Base-by-base conservation (phyloP, 2,329 filamentous ascomycete genomes). In the Epichloe uncinata region DNA sequence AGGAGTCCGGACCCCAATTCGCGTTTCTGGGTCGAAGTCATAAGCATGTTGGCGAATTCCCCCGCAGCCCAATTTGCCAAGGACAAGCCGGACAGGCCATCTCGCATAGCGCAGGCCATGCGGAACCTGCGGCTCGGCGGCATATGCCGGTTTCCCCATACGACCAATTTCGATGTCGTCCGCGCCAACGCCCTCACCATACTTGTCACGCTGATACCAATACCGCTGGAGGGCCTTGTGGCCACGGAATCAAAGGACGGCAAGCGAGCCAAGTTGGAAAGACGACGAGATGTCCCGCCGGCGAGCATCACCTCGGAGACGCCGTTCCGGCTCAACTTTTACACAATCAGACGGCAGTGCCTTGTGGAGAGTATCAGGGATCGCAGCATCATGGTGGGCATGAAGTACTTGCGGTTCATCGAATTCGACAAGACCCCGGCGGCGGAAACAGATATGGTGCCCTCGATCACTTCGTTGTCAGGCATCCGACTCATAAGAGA, bases 161-260 rank as follows among this genome's bases (percentile, higher is more conserved):
- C 49, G 40, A 35, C 52, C 41, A 53, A 53, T 40, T 48, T 49
- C 15, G 52, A 53, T 15, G 44, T 49, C 20, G 49, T 53, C 42
- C 49, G 52, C 5, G 43, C 52, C 49, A 53, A 53, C 44, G 49
- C 49, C 11, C 43, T 49, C 36, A 47, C 52, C 30, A 47, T 51
- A n/a, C 44, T 53, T n/a, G 40, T 50, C 30, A 18, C 43, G n/a
- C 47, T 53, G 43, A 45, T 47, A 12, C 40, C 47, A 44, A 52
- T 53, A n/a, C 49, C 52, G 3, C n/a, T 53, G 37, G 52, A 47
- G 36, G 49, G 48, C 22, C 20, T 53, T 5, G 47, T 26, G 36
- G 13, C 36, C 9, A 42, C 45, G 9, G 48, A 33, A 7, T 41
- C 48, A 15, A 47, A 38, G 30, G 36, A 20, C 45, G 42, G 51